Evolutionary conservation across 164 flowering plant genomes (phyloP), one percentile per base, ranked within the genome.

Genomic region (Liquidambar formosana): DNA sequence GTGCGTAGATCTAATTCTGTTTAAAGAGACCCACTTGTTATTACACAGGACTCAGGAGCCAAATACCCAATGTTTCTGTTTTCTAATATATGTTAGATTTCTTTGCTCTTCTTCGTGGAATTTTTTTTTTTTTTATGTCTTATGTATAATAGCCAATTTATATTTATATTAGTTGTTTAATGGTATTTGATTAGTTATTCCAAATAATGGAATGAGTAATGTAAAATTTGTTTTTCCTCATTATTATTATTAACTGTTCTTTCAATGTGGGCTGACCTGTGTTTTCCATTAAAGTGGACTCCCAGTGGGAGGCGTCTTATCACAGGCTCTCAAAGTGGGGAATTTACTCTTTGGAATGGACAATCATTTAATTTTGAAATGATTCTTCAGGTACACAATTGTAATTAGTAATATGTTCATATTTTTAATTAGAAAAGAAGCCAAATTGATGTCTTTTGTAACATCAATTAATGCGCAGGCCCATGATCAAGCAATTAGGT

Each of bases 241-340:
- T 45, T 63, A 44, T 63, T 63, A 16, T 21, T n/a, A n/a, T n/a
- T n/a, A n/a, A 21, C 44, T 71, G 14, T 23, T 46, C 47, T 10
- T 14, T 26, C 28, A 13, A 10, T 67, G 18, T 13, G 25, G 13
- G 57, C 58, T 47, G 21, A 38, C 46, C 61, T 4, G 66, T 71
- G 0, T 70, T 18, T 73, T 61, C 51, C 73, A 38, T 62, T 76
- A 21, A 74, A 96, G 99, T 96, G 99, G 99, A 88, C 95, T 69
- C 99, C 99, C 46, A 81, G 91, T 27, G 99, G 99, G 38, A 84
- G 99, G 63, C 96, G 98, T 28, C 96, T 96, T 23, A 93, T 96
- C 48, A 96, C 99, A 48, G 99, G 99, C 61, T 93, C 99, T 44
- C 98, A 93, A 75, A 96, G 97, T 86, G 99, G 99, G 61, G 99